Evolutionary conservation across 805 yeast genomes (phyloP).

Genomic region (Kodamaea neixiangensis): DNA sequence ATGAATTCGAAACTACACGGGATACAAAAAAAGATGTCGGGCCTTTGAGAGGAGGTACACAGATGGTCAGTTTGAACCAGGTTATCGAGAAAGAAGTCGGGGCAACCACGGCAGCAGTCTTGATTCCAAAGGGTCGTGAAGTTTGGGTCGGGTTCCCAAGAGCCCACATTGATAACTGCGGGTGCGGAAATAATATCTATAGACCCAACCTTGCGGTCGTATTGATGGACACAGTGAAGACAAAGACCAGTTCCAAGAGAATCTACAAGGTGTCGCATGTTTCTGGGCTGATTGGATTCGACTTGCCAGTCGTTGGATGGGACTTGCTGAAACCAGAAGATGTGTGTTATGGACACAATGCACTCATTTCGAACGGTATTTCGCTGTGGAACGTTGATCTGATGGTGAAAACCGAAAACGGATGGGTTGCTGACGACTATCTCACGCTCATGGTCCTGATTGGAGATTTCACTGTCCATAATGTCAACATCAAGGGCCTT

Average conservation of each 20-base stretch:
- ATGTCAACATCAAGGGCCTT: constrained; percentile 21
- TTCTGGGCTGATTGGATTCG: constrained; percentile 32
- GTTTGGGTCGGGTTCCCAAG: constrained; percentile 45
- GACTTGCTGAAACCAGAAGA: constrained; percentile 21
- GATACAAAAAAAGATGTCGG: constrained; percentile 21
- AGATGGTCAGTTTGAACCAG: constrained; percentile 25
- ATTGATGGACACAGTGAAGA: constrained; percentile 11
- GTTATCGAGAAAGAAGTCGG: not conserved
- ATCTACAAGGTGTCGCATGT: constrained; percentile 30
- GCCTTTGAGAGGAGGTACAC: constrained; percentile 40
- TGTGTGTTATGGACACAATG: constrained; percentile 36
- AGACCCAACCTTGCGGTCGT: constrained; percentile 41
- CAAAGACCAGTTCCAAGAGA: constrained; percentile 5
- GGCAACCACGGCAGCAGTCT: not conserved
- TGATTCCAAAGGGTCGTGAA: constrained; percentile 31
- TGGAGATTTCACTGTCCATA: constrained; percentile 22
- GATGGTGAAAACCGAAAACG: constrained; percentile 2
- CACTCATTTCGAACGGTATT: constrained; percentile 48
- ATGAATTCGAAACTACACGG: constrained; percentile 18
- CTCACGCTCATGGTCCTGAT: constrained; percentile 21
- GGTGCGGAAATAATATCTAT: constrained; percentile 40
- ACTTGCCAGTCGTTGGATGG: constrained; percentile 33
- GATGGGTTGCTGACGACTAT: constrained; percentile 20
- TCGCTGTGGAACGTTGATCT: constrained; percentile 37
- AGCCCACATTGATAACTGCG: constrained; percentile 39